A percentile compares a stretch with the other conserved stretches of the same genome.
Evolutionary conservation across 2,329 filamentous ascomycete species (phyloP).

Genomic region (Plectosphaerella plurivora): DNA sequence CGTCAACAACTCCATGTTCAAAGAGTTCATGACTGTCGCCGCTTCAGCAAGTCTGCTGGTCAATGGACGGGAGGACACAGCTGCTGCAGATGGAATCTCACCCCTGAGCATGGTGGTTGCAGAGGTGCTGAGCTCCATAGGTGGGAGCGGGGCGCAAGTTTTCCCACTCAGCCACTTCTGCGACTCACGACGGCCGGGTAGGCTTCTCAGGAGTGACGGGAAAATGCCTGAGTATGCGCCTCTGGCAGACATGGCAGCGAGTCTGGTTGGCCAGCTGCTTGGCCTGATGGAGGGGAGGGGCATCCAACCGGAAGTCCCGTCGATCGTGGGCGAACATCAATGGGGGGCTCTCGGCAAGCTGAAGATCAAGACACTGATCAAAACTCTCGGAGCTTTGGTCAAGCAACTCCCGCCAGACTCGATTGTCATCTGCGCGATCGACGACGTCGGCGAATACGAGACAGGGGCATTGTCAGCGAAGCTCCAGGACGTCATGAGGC

Average conservation of each 20-base stretch:
- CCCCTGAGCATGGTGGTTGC: slow-evolving; percentile 6
- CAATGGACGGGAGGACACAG: slow-evolving; percentile 2
- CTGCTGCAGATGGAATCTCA: neutral
- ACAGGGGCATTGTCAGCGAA: too few species aligned
- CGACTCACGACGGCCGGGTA: neutral
- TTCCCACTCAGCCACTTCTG: slow-evolving; percentile 2
- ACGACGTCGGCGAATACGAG: too few species aligned
- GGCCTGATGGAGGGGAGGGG: neutral
- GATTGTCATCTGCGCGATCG: too few species aligned
- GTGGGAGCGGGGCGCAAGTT: neutral
- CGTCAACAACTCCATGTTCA: neutral
- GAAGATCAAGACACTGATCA: neutral
- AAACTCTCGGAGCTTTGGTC: neutral
- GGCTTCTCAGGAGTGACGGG: neutral
- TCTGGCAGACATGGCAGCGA: neutral
- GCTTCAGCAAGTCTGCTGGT: neutral
- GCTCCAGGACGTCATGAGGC: too few species aligned
- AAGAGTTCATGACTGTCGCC: neutral
- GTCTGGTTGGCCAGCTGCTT: slow-evolving; percentile 2
- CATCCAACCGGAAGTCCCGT: neutral
- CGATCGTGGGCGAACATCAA: neutral
- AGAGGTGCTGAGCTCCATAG: neutral
- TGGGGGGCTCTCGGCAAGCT: neutral
- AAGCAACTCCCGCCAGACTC: neutral
- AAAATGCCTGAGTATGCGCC: neutral